Evolutionary conservation across 345 rosid species (phyloP).

Genomic region (Dipteronia dyeriana): DNA sequence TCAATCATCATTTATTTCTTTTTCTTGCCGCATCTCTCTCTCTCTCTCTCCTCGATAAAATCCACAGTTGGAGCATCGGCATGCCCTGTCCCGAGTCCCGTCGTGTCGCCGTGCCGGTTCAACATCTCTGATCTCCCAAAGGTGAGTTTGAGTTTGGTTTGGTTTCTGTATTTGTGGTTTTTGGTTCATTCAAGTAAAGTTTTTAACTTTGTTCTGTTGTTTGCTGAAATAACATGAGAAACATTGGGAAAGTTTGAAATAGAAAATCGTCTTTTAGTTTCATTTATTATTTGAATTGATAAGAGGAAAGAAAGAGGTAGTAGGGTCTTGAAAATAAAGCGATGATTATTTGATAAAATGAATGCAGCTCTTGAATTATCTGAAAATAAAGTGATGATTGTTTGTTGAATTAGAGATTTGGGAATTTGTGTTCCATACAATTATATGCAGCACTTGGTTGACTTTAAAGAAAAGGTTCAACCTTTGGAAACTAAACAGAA

Average conservation of each 20-base stretch:
- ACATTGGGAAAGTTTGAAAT: background rate
- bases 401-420: background rate
- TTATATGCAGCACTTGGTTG: background rate
- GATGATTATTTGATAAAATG: too few relatives aligned
- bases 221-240: background rate
- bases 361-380: too few relatives aligned
- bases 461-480: background rate
- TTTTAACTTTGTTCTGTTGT: background rate
- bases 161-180: background rate
- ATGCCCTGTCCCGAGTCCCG: too few relatives aligned
- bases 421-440: background rate
- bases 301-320: background rate
- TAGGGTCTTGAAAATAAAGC: too few relatives aligned
- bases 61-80: too few relatives aligned
- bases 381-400: too few relatives aligned
- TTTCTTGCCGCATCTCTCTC: too few relatives aligned
- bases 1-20: too few relatives aligned
- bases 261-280: background rate
- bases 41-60: too few relatives aligned
- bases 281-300: background rate
- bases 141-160: conserved; percentile 38
- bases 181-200: background rate
- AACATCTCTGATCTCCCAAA: conserved; percentile 54
- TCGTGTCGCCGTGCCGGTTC: conserved; percentile 64
- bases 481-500: background rate